Base-by-base conservation (phyloP, 1,284 basidiomycete genomes). In the Coniophora puteana region DNA sequence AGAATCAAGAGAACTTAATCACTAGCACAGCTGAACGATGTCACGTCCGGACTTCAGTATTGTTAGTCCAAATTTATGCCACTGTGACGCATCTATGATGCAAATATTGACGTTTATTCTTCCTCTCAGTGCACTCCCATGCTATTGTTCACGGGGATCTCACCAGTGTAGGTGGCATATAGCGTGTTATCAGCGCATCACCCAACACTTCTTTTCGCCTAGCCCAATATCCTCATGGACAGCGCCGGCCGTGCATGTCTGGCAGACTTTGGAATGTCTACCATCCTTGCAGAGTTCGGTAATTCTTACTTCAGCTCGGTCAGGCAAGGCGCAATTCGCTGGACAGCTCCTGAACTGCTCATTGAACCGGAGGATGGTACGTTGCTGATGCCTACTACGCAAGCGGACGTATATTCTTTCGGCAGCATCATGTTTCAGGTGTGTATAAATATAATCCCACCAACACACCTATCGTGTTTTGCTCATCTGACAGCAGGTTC, bases 271-370 rank as follows among this genome's bases (percentile, higher is more conserved):
- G 59, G 62, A 2, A 45, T 64, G 3, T 62, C 61, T 0, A 53
- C 43, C 29, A 45, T 63, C 29, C 41, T 55, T 8, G 48, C 50
- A 10, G 60, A 60, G 27, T 43, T 55, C 29, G 53, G 50, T 14
- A 47, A 46, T 0, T 54, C 58, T 4, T 57, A 59, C 34, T 45
- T 54, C 27, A 57, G 53, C 0, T 62, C 54, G 6, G 55, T 51
- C 5, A 51, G 53, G 8, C 51, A 53, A 3, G 61, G 62, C 1
- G 53, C 62, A 7, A 39, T 61, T 7, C 53, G 63, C 18, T 65
- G 59, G 62, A 51, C 57, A 10, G 65, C 65, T 2, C 63, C 60
- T 1, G 64, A 65, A 36, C 48, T 63, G 3, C 51, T 57, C 25
- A 42, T 28, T 16, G 12, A 39, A 38, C 26, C 29, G 6, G 8